Conservation (phyloP, 2,329 filamentous ascomycete species). For the Penicillium occitanis region DNA sequence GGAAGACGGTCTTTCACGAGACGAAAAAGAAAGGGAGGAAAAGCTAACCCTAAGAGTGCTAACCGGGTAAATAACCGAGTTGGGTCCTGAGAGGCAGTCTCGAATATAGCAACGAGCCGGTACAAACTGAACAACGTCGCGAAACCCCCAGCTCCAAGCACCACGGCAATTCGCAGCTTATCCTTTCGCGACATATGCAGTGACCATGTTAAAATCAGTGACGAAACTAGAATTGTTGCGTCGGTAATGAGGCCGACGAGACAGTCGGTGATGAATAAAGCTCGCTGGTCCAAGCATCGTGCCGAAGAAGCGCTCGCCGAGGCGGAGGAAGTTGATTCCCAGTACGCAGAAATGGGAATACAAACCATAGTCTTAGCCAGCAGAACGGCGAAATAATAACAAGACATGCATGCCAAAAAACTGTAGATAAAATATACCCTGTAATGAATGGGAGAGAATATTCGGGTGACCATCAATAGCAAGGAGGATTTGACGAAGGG, state of each 20-base stretch:
- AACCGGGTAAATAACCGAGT: background rate
- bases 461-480: conserved; percentile 7
- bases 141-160: conserved; percentile 9
- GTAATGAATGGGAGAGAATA: conserved; percentile 5
- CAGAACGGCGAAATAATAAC: conserved; percentile 6
- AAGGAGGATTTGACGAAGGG: conserved; percentile 13
- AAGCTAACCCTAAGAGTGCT: background rate
- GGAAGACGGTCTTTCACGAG: background rate
- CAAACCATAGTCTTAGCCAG: conserved; percentile 7
- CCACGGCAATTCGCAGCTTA: conserved; percentile 22
- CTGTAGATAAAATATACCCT: conserved; percentile 3
- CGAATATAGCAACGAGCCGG: background rate
- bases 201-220: conserved; percentile 25
- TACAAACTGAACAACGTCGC: conserved; percentile 10
- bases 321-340: conserved; percentile 6
- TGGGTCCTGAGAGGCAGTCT: background rate
- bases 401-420: conserved; percentile 6
- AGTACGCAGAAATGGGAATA: conserved; percentile 6
- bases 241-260: conserved; percentile 47
- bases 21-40: background rate
- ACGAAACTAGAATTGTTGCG: conserved; percentile 49
- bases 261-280: conserved; percentile 12
- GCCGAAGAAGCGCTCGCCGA: background rate
- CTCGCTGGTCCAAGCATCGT: conserved; percentile 4
- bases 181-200: conserved; percentile 50